Evolutionary conservation across 805 yeast species (phyloP).

Genomic region (Nakazawaea populi): DNA sequence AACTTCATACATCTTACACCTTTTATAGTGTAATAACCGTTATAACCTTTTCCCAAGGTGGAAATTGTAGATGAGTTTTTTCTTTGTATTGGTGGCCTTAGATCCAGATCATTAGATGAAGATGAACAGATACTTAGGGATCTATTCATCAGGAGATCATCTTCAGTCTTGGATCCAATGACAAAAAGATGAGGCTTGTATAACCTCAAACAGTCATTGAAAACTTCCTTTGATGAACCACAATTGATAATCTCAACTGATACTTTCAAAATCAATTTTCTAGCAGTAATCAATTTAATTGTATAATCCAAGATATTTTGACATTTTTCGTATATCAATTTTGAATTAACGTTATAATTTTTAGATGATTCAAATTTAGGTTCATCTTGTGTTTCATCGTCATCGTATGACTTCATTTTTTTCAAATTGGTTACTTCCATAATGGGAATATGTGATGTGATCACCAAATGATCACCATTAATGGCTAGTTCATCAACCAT

Average conservation of each 20-base stretch:
- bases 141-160: slow-evolving; percentile 15
- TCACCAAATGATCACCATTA: slow-evolving; percentile 60
- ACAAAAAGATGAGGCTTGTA: slow-evolving; percentile 55
- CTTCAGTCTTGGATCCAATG: slow-evolving; percentile 28
- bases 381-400: slow-evolving; percentile 16
- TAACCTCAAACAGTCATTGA: slow-evolving; percentile 48
- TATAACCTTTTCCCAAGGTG: slow-evolving; percentile 12
- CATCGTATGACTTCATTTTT: slow-evolving; percentile 11
- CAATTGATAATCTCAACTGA: slow-evolving; percentile 56
- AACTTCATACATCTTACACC: slow-evolving; percentile 9
- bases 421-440: slow-evolving; percentile 1
- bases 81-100: neutral
- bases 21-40: slow-evolving; percentile 10
- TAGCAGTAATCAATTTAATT: neutral
- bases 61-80: slow-evolving; percentile 7
- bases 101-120: neutral
- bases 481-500: slow-evolving; percentile 42
- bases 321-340: slow-evolving; percentile 21
- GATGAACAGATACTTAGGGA: neutral
- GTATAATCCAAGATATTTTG: slow-evolving; percentile 20
- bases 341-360: slow-evolving; percentile 15
- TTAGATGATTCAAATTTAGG: slow-evolving; percentile 10
- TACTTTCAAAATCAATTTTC: slow-evolving; percentile 28
- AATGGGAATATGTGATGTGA: slow-evolving; percentile 37
- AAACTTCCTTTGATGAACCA: slow-evolving; percentile 35